These are phyloP conservation scores for Mycosarcoma maydis DNA, from an alignment of 1,284 basidiomycete genomes.

Conservation along the genomic window DNA sequence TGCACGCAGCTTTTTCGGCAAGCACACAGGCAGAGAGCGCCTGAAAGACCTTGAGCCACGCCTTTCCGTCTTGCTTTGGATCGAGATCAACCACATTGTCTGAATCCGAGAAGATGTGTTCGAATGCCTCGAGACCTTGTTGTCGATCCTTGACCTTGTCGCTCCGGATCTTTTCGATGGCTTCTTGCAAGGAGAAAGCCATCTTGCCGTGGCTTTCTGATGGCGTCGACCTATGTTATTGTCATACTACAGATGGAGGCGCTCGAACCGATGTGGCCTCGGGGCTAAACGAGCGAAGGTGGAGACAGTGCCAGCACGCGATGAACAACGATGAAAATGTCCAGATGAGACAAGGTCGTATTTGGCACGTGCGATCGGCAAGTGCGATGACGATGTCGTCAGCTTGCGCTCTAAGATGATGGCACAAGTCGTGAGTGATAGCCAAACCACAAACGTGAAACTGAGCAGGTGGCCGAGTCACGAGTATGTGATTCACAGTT, in stretches of 20 bases:
- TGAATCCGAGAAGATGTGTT: conserved; percentile 74
- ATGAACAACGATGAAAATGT: not conserved
- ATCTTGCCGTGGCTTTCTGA: conserved; percentile 15
- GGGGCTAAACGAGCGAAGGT: no score
- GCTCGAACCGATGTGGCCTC: no score
- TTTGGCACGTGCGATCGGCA: no score
- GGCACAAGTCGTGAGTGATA: no score
- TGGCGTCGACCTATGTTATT: not conserved
- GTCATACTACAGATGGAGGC: conserved; percentile 5
- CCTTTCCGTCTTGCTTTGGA: conserved; percentile 68
- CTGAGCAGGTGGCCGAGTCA: no score
- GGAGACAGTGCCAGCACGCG: not conserved
- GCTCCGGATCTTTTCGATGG: conserved; percentile 48
- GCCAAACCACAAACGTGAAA: no score
- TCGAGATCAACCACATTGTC: conserved; percentile 72
- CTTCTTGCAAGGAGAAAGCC: conserved; percentile 45
- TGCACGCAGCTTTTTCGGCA: conserved; percentile 73
- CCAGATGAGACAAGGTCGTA: not conserved
- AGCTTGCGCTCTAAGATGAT: no score
- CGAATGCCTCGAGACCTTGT: conserved; percentile 74
- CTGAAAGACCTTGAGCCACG: conserved; percentile 79
- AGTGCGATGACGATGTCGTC: no score
- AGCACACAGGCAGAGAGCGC: conserved; percentile 76
- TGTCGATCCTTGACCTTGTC: conserved; percentile 79
- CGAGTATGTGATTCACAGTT: no score